Evolutionary conservation across 306 rosid species (phyloP), one percentile per base, ranked within the genome.

Genomic region (Vicia villosa): DNA sequence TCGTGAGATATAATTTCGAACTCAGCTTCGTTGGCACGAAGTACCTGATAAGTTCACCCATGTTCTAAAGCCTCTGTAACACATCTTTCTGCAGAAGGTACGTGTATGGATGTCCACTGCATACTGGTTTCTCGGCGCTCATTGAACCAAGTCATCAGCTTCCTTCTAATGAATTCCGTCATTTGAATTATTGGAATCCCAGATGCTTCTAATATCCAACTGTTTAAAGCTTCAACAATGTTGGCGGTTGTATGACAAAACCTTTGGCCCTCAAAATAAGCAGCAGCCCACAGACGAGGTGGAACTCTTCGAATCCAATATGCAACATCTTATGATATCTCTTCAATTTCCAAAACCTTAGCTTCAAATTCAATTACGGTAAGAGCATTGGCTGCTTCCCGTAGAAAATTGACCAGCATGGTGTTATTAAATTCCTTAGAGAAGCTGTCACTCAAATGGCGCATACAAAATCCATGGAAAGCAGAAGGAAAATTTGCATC

Each of bases 391-490:
- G 96, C 88, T 32, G 96, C 91, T 51, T 89, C 96, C 96, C 91
- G 82, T 62, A 89, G 66, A 46, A 82, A 84, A 41, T 81, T 82
- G 11, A 62, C 83, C 26, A 89, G 81, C 58, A 86, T 63, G 10
- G 89, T 72, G 41, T 89, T 86, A 14, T 84, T 84, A 70, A 89
- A 89, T 79, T 89, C 89, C 73, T 82, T 86, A 14, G 69, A 79
- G 66, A 86, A 89, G 83, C 89, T 84, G 41, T 84, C 91, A 45
- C 86, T 82, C 78, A 86, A 56, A 67, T 84, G 87, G 28, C 84
- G 89, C 88, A 89, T 82, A 75, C 91, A 86, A 72, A 89, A 86
- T 24, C 96, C 96, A 74, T 89, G 96, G 65, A 84, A 89, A 57
- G 91, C 96, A 49, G 86, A 82, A 5, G 96, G 96, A 63, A 89